Base-by-base conservation (phyloP, 1,139 yeast genomes). In the Suhomyces ambrosiae region DNA sequence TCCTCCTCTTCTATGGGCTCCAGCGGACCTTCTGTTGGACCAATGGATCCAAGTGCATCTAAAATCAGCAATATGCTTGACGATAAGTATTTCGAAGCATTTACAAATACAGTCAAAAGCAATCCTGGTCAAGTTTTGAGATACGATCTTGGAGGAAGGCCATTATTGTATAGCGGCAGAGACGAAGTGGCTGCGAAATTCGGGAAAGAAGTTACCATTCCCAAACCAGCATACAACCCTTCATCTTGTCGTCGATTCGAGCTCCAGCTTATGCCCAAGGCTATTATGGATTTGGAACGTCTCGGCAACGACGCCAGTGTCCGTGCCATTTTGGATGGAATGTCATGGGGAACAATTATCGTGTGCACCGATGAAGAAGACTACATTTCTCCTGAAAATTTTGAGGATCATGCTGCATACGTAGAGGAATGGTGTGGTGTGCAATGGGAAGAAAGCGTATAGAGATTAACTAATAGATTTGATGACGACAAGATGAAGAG, bases 261-360 rank as follows among this genome's bases (percentile, higher is more conserved):
- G 60, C 65, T 90, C 40, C 98, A 92, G 58, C 62, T 92, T 39
- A 90, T 92, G 97, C 98, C 98, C 5, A 87, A 87, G 58, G 79
- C 90, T 37, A 90, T 92, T 37, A 70, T 87, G 46, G 92, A 87
- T 50, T 71, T 92, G 33, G 97, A 92, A 56, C 69, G 67, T 16
- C 51, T 53, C 8, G 57, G 56, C 27, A 60, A 68, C 30, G 46
- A 53, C 30, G 64, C 63, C 7, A 54, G 58, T 33, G 60, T 70
- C 5, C 65, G 67, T 32, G 71, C 82, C 17, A 60, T 74, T 8
- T 52, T 71, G 41, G 80, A 80, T 28, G 97, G 97, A 7, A 92
- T 92, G 95, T 94, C 92, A 45, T 92, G 98, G 98, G 97, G 97
- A 2, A 86, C 97, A 0, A 86, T 92, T 25, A 69, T 88, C 23